These are phyloP conservation scores for Talaromyces pinophilus DNA, from an alignment of 2,329 filamentous ascomycete genomes.

Conservation along the genomic window DNA sequence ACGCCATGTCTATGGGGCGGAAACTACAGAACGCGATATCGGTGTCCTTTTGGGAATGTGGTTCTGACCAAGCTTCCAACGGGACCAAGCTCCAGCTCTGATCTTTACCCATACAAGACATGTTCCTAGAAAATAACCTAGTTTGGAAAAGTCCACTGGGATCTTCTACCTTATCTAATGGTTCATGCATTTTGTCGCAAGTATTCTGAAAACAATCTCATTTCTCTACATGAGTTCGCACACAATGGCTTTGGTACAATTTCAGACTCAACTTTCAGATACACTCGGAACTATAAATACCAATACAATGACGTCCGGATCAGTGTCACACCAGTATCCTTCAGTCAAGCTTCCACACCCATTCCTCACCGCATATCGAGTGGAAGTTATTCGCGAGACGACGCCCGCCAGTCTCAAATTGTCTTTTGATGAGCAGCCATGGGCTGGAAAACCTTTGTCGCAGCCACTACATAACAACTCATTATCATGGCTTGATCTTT, in stretches of 20 bases:
- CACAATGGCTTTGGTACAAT: neutral
- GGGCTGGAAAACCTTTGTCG: slow-evolving; percentile 35
- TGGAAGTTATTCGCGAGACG: slow-evolving; percentile 34
- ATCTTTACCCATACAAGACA: neutral
- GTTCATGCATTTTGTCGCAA: neutral
- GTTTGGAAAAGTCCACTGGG: neutral
- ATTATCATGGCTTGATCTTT: slow-evolving; percentile 43
- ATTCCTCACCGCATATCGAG: slow-evolving; percentile 48
- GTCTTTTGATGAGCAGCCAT: slow-evolving; percentile 38
- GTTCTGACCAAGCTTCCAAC: neutral
- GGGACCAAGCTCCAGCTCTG: neutral
- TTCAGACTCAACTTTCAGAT: neutral
- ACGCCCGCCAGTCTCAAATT: slow-evolving; percentile 34
- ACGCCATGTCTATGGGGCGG: neutral
- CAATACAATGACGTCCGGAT: neutral
- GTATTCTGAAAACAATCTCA: neutral
- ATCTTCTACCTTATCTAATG: neutral
- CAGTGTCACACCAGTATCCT: slow-evolving; percentile 31
- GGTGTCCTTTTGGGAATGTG: neutral
- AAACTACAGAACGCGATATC: neutral
- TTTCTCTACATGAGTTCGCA: too few relatives aligned
- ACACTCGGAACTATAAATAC: neutral
- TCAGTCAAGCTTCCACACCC: slow-evolving; percentile 51
- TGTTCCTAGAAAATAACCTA: neutral
- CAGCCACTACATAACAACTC: slow-evolving; percentile 44